phyloP scores from a whole-genome alignment of 2,329 filamentous ascomycete species.

The Anthostomella pinea region DNA sequence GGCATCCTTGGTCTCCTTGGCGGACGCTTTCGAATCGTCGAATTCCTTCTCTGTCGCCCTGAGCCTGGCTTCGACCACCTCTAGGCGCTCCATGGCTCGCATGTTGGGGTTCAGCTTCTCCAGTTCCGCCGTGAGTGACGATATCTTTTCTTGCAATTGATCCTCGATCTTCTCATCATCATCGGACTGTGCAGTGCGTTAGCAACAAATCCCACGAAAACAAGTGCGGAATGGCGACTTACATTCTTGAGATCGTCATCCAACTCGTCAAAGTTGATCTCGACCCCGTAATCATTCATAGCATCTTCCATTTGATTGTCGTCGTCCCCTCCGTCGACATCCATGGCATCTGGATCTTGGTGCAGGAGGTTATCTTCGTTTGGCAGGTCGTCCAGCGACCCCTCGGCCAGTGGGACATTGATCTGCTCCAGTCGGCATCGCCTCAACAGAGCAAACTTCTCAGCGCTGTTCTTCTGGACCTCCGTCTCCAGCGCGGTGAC shows the following conservation, averaged over 20 bases:
- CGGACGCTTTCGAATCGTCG: conserved; percentile 73
- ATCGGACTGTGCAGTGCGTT: conserved; percentile 53
- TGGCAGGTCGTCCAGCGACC: conserved; percentile 81
- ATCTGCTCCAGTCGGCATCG: conserved; percentile 94
- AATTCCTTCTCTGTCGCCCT: conserved; percentile 85
- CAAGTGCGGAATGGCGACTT: conserved; percentile 37
- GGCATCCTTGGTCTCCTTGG: conserved; percentile 72
- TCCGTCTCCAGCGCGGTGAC: conserved; percentile 79
- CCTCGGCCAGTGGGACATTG: conserved; percentile 71
- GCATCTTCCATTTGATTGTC: conserved; percentile 59
- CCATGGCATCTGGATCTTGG: conserved; percentile 85
- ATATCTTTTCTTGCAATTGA: conserved; percentile 73
- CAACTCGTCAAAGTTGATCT: conserved; percentile 78
- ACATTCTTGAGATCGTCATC: conserved; percentile 80
- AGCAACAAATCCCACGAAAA: conserved; percentile 24
- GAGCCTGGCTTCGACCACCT: conserved; percentile 79
- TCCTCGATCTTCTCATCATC: conserved; percentile 71
- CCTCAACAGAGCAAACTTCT: conserved; percentile 79
- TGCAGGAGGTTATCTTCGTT: conserved; percentile 79
- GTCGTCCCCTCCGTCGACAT: conserved; percentile 74
- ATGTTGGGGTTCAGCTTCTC: conserved; percentile 97
- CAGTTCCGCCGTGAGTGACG: conserved; percentile 70
- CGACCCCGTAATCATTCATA: conserved; percentile 87
- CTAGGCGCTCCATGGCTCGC: conserved; percentile 87
- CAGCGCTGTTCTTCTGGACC: conserved; percentile 79